These are phyloP conservation scores for Liquidambar formosana DNA, from an alignment of 164 flowering plant genomes.

Conservation along the genomic window DNA sequence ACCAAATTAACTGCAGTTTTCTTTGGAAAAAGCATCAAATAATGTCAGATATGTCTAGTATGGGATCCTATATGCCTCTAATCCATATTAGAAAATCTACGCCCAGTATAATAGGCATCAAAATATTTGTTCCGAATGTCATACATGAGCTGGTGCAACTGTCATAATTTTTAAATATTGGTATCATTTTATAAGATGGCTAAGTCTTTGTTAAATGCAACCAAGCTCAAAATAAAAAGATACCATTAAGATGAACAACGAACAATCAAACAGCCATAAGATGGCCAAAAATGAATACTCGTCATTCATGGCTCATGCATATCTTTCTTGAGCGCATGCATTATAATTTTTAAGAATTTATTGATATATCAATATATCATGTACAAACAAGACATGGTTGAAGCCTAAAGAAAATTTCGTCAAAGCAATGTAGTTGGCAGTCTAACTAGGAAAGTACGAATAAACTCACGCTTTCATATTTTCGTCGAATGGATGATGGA, in stretches of 20 bases:
- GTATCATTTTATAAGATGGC: too few species aligned
- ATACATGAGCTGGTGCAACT: not conserved
- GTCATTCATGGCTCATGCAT: not conserved
- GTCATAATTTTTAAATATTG: too few species aligned
- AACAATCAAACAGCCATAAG: not conserved
- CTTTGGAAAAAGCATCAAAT: not conserved
- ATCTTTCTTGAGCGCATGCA: not conserved
- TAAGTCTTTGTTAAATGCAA: too few species aligned
- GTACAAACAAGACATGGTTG: too few species aligned
- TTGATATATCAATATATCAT: not conserved
- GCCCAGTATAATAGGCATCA: too few species aligned
- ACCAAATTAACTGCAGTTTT: not conserved
- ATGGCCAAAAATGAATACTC: not conserved
- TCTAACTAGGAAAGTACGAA: not conserved
- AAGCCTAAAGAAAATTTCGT: too few species aligned
- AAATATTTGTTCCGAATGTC: not conserved
- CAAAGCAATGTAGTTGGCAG: too few species aligned
- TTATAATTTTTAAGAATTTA: too few species aligned
- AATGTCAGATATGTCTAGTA: not conserved
- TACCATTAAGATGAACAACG: not conserved
- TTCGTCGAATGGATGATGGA: slow-evolving; percentile 64
- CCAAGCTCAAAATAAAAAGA: not conserved
- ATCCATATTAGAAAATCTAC: not conserved
- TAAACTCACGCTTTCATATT: slow-evolving; percentile 64
- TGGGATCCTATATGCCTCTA: not conserved